Evolutionary conservation across 257 asterid genomes (phyloP).

Genomic region (Nemophila menziesii): DNA sequence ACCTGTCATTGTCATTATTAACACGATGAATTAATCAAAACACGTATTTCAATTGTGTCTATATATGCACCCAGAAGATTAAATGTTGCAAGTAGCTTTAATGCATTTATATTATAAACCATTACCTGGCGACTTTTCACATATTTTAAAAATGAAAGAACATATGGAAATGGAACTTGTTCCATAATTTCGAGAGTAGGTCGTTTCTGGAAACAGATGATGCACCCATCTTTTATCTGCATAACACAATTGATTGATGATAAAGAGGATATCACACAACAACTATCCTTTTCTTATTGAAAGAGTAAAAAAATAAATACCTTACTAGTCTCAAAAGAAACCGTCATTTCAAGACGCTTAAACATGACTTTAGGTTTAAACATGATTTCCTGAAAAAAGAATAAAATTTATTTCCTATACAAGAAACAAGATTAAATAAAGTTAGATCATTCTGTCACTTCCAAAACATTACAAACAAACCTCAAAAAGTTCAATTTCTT

Average conservation of each 20-base stretch:
- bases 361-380: slow-evolving; percentile 32
- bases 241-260: not conserved
- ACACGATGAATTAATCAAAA: not conserved
- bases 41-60: not conserved
- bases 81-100: not conserved
- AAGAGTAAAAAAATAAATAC: slow-evolving; percentile 14
- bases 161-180: slow-evolving; percentile 27
- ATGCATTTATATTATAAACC: too few relatives aligned
- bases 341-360: slow-evolving; percentile 27
- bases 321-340: slow-evolving; percentile 29
- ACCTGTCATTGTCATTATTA: slow-evolving; percentile 10
- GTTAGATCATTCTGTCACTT: not conserved
- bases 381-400: slow-evolving; percentile 32
- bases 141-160: slow-evolving; percentile 36
- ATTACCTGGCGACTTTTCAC: slow-evolving; percentile 38
- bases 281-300: not conserved
- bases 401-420: not conserved
- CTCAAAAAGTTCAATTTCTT: slow-evolving; percentile 74
- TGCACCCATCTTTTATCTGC: slow-evolving; percentile 50
- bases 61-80: not conserved
- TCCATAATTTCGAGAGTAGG: slow-evolving; percentile 19
- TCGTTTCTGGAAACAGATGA: slow-evolving; percentile 38
- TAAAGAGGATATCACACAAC: not conserved
- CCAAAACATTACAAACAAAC: slow-evolving; percentile 10
- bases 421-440: not conserved